Evolutionary conservation across 305 asterid species (phyloP).

Genomic region (Solanum hybrid): DNA sequence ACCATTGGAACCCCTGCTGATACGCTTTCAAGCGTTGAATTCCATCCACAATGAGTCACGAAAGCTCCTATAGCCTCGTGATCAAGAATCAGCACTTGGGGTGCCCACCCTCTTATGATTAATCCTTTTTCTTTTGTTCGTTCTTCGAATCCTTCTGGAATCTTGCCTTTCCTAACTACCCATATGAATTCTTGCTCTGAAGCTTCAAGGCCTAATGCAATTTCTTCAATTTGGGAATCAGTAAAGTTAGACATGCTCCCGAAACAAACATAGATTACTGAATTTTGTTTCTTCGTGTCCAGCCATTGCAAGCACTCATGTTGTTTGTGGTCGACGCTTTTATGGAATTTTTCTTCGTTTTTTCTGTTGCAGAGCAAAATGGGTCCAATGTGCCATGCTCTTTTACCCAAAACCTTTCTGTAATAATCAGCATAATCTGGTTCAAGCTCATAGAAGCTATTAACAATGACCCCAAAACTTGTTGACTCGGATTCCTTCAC

Average conservation of each 20-base stretch:
- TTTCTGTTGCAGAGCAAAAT: slow-evolving; percentile 17
- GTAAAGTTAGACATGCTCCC: slow-evolving; percentile 34
- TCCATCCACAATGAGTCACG: slow-evolving; percentile 40
- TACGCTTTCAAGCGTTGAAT: slow-evolving; percentile 28
- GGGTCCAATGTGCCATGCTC: slow-evolving; percentile 51
- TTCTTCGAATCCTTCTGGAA: not conserved
- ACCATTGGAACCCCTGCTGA: slow-evolving; percentile 33
- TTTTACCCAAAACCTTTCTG: slow-evolving; percentile 28
- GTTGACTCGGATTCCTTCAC: not conserved
- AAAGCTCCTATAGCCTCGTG: slow-evolving; percentile 25
- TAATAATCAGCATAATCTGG: slow-evolving; percentile 32
- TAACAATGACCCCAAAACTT: slow-evolving; percentile 6
- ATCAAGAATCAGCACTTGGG: slow-evolving; percentile 25
- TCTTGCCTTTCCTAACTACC: slow-evolving; percentile 28
- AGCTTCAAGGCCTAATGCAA: slow-evolving; percentile 34
- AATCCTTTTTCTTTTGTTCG: slow-evolving; percentile 16
- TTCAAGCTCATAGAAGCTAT: slow-evolving; percentile 63
- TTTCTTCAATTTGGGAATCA: slow-evolving; percentile 33
- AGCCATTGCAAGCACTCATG: slow-evolving; percentile 39
- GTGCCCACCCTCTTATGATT: slow-evolving; percentile 39
- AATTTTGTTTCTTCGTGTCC: slow-evolving; percentile 19
- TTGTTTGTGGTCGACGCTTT: slow-evolving; percentile 3
- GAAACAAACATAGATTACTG: slow-evolving; percentile 43
- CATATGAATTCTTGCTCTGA: slow-evolving; percentile 37
- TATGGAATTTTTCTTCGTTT: slow-evolving; percentile 20